phyloP scores from a whole-genome alignment of 768 basidiomycete genomes.

The Rhodotorula taiwanensis region DNA sequence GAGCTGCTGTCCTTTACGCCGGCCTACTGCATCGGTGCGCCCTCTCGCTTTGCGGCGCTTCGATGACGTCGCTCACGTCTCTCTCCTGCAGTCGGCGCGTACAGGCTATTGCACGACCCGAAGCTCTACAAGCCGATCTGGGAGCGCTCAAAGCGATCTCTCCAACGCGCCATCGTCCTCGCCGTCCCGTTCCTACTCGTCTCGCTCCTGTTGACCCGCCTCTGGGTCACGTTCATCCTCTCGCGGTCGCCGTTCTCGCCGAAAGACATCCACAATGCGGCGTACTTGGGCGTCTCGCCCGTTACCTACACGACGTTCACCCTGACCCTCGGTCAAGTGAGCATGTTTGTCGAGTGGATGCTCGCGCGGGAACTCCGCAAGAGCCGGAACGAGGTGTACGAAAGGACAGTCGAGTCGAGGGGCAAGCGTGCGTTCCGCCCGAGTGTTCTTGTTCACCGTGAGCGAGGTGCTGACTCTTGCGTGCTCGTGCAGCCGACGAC shows the following conservation, averaged over 20 bases:
- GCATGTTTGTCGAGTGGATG: slow-evolving; percentile 30
- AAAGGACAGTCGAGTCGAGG: slow-evolving; percentile 33
- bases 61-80: not conserved
- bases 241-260: slow-evolving; percentile 32
- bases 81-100: slow-evolving; percentile 27
- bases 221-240: slow-evolving; percentile 32
- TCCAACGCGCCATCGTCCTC: slow-evolving; percentile 7
- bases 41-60: not conserved
- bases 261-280: slow-evolving; percentile 24
- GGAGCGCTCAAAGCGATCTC: slow-evolving; percentile 10
- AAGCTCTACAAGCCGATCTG: slow-evolving; percentile 29
- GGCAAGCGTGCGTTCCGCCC: slow-evolving; percentile 29
- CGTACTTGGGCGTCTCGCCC: slow-evolving; percentile 23
- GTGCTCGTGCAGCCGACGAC: not conserved
- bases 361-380: slow-evolving; percentile 32
- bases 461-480: too few relatives aligned
- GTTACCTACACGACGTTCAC: slow-evolving; percentile 34
- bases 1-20: slow-evolving; percentile 46
- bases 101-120: slow-evolving; percentile 27
- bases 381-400: slow-evolving; percentile 36
- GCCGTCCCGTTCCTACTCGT: slow-evolving; percentile 11
- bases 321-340: slow-evolving; percentile 35
- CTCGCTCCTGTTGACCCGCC: slow-evolving; percentile 13
- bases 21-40: slow-evolving; percentile 43
- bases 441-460: not conserved